These are phyloP conservation scores for Sungouiella blattae DNA, from an alignment of 805 yeast genomes.

Conservation along the genomic window DNA sequence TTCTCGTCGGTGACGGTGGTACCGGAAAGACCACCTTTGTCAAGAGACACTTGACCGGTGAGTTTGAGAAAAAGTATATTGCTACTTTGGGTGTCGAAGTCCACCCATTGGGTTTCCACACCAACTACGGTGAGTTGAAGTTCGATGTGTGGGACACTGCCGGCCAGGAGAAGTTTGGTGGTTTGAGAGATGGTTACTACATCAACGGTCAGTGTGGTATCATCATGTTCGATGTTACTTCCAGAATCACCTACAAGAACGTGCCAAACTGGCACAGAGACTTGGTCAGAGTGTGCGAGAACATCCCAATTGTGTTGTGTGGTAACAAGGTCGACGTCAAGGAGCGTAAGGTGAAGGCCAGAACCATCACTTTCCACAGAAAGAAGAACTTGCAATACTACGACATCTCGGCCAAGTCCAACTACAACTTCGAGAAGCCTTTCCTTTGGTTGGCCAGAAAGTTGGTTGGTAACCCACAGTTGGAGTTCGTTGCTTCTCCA, in stretches of 20 bases:
- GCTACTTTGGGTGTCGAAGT: slow-evolving; percentile 99
- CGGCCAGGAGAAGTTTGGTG: slow-evolving; percentile 99
- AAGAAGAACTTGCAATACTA: slow-evolving; percentile 99
- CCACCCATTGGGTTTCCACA: slow-evolving; percentile 96
- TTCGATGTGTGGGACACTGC: slow-evolving; percentile 99
- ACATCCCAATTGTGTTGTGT: slow-evolving; percentile 97
- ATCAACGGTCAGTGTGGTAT: slow-evolving; percentile 99
- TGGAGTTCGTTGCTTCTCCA: slow-evolving; percentile 98
- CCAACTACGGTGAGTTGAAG: slow-evolving; percentile 97
- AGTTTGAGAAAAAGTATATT: slow-evolving; percentile 96
- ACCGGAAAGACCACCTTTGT: slow-evolving; percentile 99
- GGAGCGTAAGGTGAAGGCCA: slow-evolving; percentile 99
- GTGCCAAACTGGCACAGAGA: slow-evolving; percentile 99
- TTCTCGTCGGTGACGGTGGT: slow-evolving; percentile 99
- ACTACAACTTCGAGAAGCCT: slow-evolving; percentile 99
- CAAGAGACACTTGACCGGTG: slow-evolving; percentile 99
- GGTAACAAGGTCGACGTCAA: slow-evolving; percentile 99
- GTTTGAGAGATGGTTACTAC: slow-evolving; percentile 99
- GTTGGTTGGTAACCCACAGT: slow-evolving; percentile 95
- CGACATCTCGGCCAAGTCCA: slow-evolving; percentile 99
- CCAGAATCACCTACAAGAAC: slow-evolving; percentile 98
- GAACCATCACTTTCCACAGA: slow-evolving; percentile 99
- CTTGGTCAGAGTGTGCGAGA: slow-evolving; percentile 98
- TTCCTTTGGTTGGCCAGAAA: slow-evolving; percentile 99
- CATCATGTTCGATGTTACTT: slow-evolving; percentile 99